Percentiles rank a stretch among this genome's conserved stretches.
phyloP scores from a whole-genome alignment of 208 protist species.

The Porcisia deanei region DNA sequence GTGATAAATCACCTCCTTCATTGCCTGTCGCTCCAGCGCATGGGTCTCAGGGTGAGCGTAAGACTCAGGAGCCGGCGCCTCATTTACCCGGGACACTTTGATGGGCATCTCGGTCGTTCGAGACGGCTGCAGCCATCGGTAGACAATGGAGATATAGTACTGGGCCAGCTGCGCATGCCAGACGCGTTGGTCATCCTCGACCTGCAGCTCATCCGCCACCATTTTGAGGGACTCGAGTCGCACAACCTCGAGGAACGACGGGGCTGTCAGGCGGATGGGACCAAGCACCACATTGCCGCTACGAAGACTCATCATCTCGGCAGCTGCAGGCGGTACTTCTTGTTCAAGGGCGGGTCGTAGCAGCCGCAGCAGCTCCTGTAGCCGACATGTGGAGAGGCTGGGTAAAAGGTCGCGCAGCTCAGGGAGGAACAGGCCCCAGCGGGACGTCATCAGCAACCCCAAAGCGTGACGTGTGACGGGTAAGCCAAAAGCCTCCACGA shows the following conservation, averaged over 20 bases:
- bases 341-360: slow-evolving; percentile 58
- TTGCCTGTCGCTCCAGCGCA: slow-evolving; percentile 52
- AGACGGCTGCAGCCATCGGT: slow-evolving; percentile 21
- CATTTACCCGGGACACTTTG: background rate
- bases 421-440: slow-evolving; percentile 67
- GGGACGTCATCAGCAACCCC: slow-evolving; percentile 52
- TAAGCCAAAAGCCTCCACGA: slow-evolving; percentile 44
- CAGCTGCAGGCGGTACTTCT: slow-evolving; percentile 9
- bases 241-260: slow-evolving; percentile 43
- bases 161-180: slow-evolving; percentile 60
- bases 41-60: background rate
- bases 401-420: slow-evolving; percentile 63
- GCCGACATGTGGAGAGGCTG: slow-evolving; percentile 37
- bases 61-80: background rate
- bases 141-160: slow-evolving; percentile 52
- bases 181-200: slow-evolving; percentile 45
- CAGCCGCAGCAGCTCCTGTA: slow-evolving; percentile 76
- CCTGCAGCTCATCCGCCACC: slow-evolving; percentile 26
- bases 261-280: slow-evolving; percentile 45
- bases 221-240: slow-evolving; percentile 18
- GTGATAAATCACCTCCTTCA: slow-evolving; percentile 79
- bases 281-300: slow-evolving; percentile 45
- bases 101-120: background rate
- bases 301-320: slow-evolving; percentile 20
- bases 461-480: slow-evolving; percentile 46